Base-by-base conservation (phyloP, 2,329 filamentous ascomycete genomes). In the Fusarium nematophilum region DNA sequence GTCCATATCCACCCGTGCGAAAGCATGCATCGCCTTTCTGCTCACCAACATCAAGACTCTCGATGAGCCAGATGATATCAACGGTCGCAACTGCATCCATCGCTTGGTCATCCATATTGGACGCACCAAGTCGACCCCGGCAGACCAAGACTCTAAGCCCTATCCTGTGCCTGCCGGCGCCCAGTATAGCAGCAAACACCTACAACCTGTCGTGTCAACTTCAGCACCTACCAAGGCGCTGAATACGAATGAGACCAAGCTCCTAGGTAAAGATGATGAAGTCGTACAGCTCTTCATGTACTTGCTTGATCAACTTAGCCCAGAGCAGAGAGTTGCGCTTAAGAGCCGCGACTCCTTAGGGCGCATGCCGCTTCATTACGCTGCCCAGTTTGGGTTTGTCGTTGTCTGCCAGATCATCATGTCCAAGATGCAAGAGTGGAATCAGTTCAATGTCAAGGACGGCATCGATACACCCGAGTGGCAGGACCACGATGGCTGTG, bases 401-500 rank as follows among this genome's bases (percentile, higher is more conserved):
- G 86, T 92, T n/a, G 89, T 97, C 9, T 97, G 92, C 70, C 85
- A 96, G 71, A 83, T 93, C 18, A 85, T 98, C 64, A 93, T 97
- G 78, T 87, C 89, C 61, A 89, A 90, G 68, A 93, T 99, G 88
- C 91, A 94, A 72, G 84, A 88, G 18, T 98, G 94, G 94, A 86
- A 85, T 13, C 88, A 96, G 67, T 97, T 97, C 70, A 85, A 96
- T 69, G 88, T 93, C 23, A 86, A 88, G 29, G 83, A 92, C 59
- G 93, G 93, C 9, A 96, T 99, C 43, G 94, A 98, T 72, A 90
- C 91, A 0, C 83, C 86, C 1, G 83, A 88, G 58, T 98, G 94
- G 94, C 94, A 97, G 75, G 95, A 99, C 72, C 85, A 87, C 15
- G 95, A 98, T 69, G 94, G 95, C 14, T 92, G 90, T 74, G 92